Evolutionary conservation across 768 basidiomycete species (phyloP), one percentile per base, ranked within the genome.

Genomic region (Collybia sp.): DNA sequence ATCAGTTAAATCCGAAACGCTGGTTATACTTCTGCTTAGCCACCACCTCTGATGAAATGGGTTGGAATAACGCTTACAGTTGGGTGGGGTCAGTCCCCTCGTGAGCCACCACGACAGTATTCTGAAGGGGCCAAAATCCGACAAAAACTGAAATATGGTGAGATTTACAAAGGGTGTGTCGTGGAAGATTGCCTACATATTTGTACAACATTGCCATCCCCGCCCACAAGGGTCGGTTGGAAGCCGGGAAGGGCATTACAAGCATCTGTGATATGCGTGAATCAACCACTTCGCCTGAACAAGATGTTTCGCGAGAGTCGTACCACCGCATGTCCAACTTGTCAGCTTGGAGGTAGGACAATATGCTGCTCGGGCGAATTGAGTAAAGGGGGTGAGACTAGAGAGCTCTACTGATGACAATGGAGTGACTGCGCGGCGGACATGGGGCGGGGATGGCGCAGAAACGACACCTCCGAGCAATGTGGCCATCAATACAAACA

Each of bases 351-450:
- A 57, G 1, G 71, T 61, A 4, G 64, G 34, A 50, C 80, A 81
- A 56, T 82, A 81, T n/a, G 79, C 73, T 1, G 78, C 80, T 25
- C 76, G 65, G 16, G 80, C 75, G 55, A 82, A 75, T 55, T 76
- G 65, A 0, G 74, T 69, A 44, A 67, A 80, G 6, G 77, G 76
- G 1, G 65, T 60, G 25, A 75, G 65, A n/a, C 48, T 59, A 11
- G 65, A 44, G 35, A 77, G 55, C 42, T 70, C 59, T 0, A 55
- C 39, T 0, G 64, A 11, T 0, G 72, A 62, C 5, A 67, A 18
- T 8, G 56, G 44, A 6, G 61, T 58, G 6, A 55, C 53, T 5
- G 52, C 41, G 33, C 62, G 55, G 20, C 50, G 45, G 15, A 44
- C 13, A 5, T 52, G 48, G 4, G 46, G 31, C 25, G 46, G 30